Evolutionary conservation across 345 rosid genomes (phyloP), one percentile per base, ranked within the genome.

Genomic region (Kernera saxatilis): DNA sequence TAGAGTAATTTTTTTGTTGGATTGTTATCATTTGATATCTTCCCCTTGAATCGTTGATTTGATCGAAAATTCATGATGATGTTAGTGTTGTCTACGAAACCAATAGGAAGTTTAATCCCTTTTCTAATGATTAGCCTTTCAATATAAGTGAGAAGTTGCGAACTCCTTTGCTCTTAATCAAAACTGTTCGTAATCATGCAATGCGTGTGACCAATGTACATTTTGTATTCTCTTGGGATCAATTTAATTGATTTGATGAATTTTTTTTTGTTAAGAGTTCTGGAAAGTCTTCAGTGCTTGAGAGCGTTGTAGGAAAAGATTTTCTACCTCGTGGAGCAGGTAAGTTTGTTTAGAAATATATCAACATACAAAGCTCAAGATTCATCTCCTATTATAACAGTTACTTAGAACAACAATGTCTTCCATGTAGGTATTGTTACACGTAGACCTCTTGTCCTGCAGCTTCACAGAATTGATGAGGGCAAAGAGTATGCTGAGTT

Each of bases 311-410:
- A 8, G 97, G 98, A 30, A 93, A 93, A 78, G 98, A 91, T 64
- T 91, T 93, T 69, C 77, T 93, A 71, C 98, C 98, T 80, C 98
- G 98, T 62, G 98, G 98, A 12, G 83, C 98, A 35, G 98, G 96
- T 93, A 82, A 52, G 36, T 36, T 52, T 75, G 46, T 51, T 74
- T 72, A 6, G 22, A 35, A 50, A 6, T 50, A 49, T 9, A 50
- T 45, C 30, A 66, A 39, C 35, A 8, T 2, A 25, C 2, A 1
- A 23, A 19, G 8, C 53, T 73, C 37, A n/a, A 56, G 14, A 39
- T 57, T 26, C 1, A 8, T 55, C 18, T 29, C 10, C 7, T 54
- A 30, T 2, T 17, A 23, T 15, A 46, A 4, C 3, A 44, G 14
- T 53, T 27, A 40, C 46, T 51, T 45, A 37, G 61, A 67, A 54